A percentile compares a stretch with the other conserved stretches of the same genome.
Conservation (phyloP, 345 rosid genomes). For the Toxicodendron radicans region DNA sequence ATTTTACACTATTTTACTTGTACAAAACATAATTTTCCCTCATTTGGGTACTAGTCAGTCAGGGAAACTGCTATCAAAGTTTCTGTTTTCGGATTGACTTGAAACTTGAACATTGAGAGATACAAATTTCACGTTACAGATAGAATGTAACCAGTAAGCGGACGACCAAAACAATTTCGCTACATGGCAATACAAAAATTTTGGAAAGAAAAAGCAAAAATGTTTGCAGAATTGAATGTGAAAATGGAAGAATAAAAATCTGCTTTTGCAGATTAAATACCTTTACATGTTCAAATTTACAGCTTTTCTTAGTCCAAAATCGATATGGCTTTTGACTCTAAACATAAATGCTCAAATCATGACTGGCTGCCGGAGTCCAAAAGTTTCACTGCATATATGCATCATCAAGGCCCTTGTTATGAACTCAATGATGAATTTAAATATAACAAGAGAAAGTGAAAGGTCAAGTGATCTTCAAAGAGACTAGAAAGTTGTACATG, state of each 20-base stretch:
- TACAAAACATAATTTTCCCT: too few species aligned
- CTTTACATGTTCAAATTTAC: background rate
- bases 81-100: too few species aligned
- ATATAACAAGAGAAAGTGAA: background rate
- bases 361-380: background rate
- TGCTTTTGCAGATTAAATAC: background rate
- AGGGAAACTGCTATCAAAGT: too few species aligned
- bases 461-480: background rate
- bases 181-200: background rate
- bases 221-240: background rate
- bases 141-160: too few species aligned
- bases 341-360: background rate
- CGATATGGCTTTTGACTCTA: background rate
- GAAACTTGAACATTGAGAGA: too few species aligned
- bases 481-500: background rate
- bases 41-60: too few species aligned
- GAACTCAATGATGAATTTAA: background rate
- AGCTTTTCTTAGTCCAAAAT: background rate
- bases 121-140: too few species aligned
- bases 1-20: too few species aligned
- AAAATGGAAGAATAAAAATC: background rate
- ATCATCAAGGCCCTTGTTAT: background rate
- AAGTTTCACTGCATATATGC: conserved; percentile 7
- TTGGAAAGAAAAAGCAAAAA: background rate
- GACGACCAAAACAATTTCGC: too few species aligned